Evolutionary conservation across 345 rosid species (phyloP).

Genomic region (Brassica juncea): DNA sequence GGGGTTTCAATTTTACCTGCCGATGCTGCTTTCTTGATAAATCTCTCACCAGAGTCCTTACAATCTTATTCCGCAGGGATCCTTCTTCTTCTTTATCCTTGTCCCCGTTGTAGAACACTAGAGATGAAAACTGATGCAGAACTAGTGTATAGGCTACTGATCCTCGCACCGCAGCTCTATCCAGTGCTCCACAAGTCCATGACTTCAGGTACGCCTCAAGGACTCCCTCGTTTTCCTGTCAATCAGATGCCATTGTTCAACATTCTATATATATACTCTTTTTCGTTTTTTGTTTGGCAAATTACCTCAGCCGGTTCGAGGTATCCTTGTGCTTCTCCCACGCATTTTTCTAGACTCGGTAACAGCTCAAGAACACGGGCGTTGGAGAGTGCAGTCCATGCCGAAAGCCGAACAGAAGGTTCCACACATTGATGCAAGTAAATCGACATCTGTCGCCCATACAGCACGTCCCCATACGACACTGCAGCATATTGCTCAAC

Average conservation of each 20-base stretch:
- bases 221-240: conserved; percentile 69
- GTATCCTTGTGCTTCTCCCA: conserved; percentile 67
- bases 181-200: conserved; percentile 78
- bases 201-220: conserved; percentile 76
- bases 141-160: conserved; percentile 61
- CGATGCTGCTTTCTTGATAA: conserved; percentile 58
- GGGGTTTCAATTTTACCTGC: conserved; percentile 42
- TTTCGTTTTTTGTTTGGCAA: too few species aligned
- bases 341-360: conserved; percentile 68
- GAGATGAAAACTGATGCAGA: conserved; percentile 41
- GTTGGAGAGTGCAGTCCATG: conserved; percentile 71
- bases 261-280: too few species aligned
- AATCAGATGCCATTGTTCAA: too few species aligned
- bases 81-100: conserved; percentile 28
- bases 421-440: conserved; percentile 74
- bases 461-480: conserved; percentile 72
- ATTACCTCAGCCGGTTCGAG: conserved; percentile 90
- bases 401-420: conserved; percentile 61
- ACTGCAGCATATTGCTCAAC: conserved; percentile 80
- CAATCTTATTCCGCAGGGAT: conserved; percentile 57
- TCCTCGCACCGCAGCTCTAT: conserved; percentile 64
- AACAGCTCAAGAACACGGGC: conserved; percentile 80
- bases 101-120: conserved; percentile 45
- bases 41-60: conserved; percentile 67
- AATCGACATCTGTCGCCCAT: conserved; percentile 74